Percentiles rank a stretch among this genome's conserved stretches.
Evolutionary conservation across 202 grass and related monocot species (phyloP).

Genomic region (Saccharum hybrid): DNA sequence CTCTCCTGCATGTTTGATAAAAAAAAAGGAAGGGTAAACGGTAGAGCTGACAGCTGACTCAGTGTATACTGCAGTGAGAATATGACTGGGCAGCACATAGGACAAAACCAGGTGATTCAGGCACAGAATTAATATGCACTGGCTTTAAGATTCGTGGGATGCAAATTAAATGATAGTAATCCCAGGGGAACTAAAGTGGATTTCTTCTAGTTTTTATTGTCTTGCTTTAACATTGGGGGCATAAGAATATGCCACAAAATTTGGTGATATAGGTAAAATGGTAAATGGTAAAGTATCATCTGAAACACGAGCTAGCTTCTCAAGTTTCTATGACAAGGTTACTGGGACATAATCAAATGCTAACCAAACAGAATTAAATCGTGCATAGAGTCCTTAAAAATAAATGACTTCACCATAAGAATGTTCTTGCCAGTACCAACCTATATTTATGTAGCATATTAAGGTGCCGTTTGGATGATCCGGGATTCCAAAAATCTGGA

Average conservation of each 20-base stretch:
- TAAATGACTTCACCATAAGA: conserved; percentile 10
- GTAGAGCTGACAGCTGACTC: background rate
- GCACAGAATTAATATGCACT: background rate
- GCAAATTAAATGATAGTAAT: conserved; percentile 6
- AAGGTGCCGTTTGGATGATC: background rate
- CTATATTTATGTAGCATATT: conserved; percentile 25
- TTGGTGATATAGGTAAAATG: background rate
- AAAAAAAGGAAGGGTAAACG: background rate
- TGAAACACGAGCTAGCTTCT: conserved; percentile 5
- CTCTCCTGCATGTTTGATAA: background rate
- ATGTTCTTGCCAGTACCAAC: conserved; percentile 12
- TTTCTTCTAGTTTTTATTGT: background rate
- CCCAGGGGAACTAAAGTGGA: background rate
- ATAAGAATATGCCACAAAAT: conserved; percentile 27
- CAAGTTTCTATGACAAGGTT: conserved; percentile 2
- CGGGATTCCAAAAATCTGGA: background rate
- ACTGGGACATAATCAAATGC: background rate
- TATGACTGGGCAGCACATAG: background rate
- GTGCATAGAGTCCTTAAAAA: background rate
- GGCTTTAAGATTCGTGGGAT: conserved; percentile 8
- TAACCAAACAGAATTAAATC: conserved; percentile 6
- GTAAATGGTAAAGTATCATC: conserved; percentile 27
- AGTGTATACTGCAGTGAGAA: background rate
- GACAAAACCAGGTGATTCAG: background rate
- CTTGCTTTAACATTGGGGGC: background rate